Evolutionary conservation across 768 basidiomycete species (phyloP).

Genomic region (Crepidotus variabilis): DNA sequence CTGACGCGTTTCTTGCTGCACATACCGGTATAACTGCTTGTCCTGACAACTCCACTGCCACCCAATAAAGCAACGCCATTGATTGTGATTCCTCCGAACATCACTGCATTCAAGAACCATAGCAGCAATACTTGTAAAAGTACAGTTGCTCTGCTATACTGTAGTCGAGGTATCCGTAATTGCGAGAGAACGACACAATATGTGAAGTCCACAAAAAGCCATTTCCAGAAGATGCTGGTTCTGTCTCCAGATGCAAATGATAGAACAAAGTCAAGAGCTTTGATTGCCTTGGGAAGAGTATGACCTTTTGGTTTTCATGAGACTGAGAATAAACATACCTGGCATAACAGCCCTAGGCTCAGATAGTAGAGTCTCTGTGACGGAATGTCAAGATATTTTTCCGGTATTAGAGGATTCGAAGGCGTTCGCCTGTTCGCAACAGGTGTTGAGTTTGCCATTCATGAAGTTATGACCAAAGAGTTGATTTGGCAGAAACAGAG

Average conservation of each 20-base stretch:
- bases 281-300: constrained; percentile 54
- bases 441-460: constrained; percentile 11
- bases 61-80: constrained; percentile 31
- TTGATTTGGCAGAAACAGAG: too few relatives aligned
- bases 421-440: constrained; percentile 7
- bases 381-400: constrained; percentile 69
- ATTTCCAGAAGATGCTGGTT: constrained; percentile 53
- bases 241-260: constrained; percentile 46
- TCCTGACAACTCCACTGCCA: constrained; percentile 14
- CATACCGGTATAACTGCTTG: constrained; percentile 20
- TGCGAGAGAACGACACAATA: constrained; percentile 54
- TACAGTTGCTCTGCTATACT: constrained; percentile 61
- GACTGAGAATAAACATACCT: constrained; percentile 39
- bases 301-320: background rate
- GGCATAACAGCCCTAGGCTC: constrained; percentile 71
- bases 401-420: constrained; percentile 58
- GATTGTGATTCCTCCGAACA: constrained; percentile 70
- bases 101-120: constrained; percentile 61
- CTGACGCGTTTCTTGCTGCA: constrained; percentile 3
- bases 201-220: constrained; percentile 66
- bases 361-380: constrained; percentile 78
- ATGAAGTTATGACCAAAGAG: too few relatives aligned
- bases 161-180: constrained; percentile 72
- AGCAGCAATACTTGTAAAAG: constrained; percentile 57
- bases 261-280: constrained; percentile 66